Percentiles rank a stretch among this genome's conserved stretches.
Conservation (phyloP, 352 stramenopile species). For the Phytophthora aleatoria region DNA sequence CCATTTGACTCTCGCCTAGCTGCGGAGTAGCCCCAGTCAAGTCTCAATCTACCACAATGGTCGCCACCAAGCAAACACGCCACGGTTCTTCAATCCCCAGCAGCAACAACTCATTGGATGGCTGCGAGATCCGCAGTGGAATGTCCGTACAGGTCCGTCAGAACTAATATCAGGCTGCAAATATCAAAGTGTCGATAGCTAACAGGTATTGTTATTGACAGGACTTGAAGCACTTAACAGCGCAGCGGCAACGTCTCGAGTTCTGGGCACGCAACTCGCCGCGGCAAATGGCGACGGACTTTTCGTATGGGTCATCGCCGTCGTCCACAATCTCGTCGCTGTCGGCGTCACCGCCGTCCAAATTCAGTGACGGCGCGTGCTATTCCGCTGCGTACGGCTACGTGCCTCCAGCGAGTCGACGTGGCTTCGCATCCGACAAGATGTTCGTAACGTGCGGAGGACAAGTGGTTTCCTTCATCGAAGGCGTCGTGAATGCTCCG, state of each 20-base stretch:
- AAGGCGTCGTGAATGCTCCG: conserved; percentile 80
- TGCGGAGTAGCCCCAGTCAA: conserved; percentile 12
- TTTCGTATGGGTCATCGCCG: conserved; percentile 32
- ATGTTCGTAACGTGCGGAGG: conserved; percentile 85
- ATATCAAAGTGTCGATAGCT: not conserved
- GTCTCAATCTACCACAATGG: conserved; percentile 29
- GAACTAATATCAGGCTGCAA: not conserved
- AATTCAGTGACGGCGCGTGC: conserved; percentile 23
- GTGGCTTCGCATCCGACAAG: conserved; percentile 46
- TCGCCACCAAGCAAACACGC: conserved; percentile 42
- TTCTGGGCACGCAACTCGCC: conserved; percentile 66
- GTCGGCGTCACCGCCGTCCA: conserved; percentile 30
- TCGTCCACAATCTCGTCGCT: conserved; percentile 42
- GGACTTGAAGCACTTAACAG: conserved; percentile 83
- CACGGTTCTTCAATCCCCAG: conserved; percentile 6
- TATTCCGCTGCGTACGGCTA: conserved; percentile 28
- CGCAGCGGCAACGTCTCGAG: conserved; percentile 78
- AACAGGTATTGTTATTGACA: conserved; percentile 20
- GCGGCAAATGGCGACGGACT: conserved; percentile 39
- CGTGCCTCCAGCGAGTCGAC: conserved; percentile 21
- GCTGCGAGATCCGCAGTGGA: conserved; percentile 77
- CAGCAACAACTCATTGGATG: conserved; percentile 30
- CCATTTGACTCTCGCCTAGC: conserved; percentile 5
- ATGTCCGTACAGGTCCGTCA: conserved; percentile 78
- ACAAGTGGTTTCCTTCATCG: conserved; percentile 85